phyloP scores from a whole-genome alignment of 257 asterid species.

The Solanum virginianum region DNA sequence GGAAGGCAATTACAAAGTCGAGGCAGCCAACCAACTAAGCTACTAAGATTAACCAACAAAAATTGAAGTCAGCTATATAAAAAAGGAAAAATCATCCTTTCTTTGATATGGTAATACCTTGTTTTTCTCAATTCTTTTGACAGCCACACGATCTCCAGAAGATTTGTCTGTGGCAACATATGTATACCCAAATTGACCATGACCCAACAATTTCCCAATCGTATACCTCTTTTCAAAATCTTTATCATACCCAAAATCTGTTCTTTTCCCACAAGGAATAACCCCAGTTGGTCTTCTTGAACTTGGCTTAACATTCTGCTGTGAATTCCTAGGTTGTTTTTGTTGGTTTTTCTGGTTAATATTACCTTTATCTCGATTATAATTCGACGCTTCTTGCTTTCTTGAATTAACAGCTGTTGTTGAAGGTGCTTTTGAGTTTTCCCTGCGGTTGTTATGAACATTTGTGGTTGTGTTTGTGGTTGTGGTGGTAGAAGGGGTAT shows the following conservation, averaged over 20 bases:
- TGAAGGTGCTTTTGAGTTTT: slow-evolving; percentile 11
- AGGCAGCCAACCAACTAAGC: neutral
- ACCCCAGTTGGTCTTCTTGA: slow-evolving; percentile 51
- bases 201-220: slow-evolving; percentile 87
- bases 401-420: slow-evolving; percentile 1
- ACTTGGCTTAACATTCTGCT: slow-evolving; percentile 23
- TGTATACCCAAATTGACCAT: slow-evolving; percentile 97
- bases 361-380: neutral
- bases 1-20: neutral
- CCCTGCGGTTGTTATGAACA: slow-evolving; percentile 8
- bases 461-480: neutral
- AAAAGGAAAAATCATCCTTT: neutral
- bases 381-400: slow-evolving; percentile 28
- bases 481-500: slow-evolving; percentile 19
- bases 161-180: slow-evolving; percentile 82
- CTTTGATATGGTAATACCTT: slow-evolving; percentile 42
- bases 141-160: slow-evolving; percentile 96
- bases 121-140: slow-evolving; percentile 83
- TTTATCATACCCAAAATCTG: slow-evolving; percentile 95
- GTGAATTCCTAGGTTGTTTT: slow-evolving; percentile 29
- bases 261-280: slow-evolving; percentile 80
- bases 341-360: neutral
- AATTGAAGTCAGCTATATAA: neutral
- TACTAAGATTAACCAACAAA: neutral
- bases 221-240: slow-evolving; percentile 68